Base-by-base conservation (phyloP, 2,329 filamentous ascomycete species). In the Claviceps spartinae region DNA sequence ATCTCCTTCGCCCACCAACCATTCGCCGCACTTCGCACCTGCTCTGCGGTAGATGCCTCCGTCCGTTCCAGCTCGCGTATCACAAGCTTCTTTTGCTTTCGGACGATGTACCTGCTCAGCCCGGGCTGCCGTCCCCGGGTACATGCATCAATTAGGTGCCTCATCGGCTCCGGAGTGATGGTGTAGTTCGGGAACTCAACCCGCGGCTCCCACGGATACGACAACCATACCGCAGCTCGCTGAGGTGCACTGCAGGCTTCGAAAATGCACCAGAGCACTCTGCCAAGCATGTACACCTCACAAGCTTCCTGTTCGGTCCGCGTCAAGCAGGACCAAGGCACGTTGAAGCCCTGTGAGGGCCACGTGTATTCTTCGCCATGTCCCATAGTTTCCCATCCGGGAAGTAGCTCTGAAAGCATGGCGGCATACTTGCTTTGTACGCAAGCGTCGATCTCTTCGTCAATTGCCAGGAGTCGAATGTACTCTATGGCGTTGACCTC, bases 231-330 rank as follows among this genome's bases (percentile, higher is more conserved):
- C 3, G 76, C 73, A 2, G 74, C 72, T 54, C 70, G 70, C 58
- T 82, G 76, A 1, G 78, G 78, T 2, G 77, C 77, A 54, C 75
- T 76, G 59, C 75, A 73, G 20, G 76, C 77, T 60, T 82, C 79
- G 52, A 82, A 82, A 16, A 82, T 72, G 59, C 79, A 82, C 78
- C 78, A 82, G 47, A 82, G 66, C 26, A 80, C 69, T 41, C 78
- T 71, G 5, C 78, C 79, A 16, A 82, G 72, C 78, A 81, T 81
- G 63, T 81, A 82, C 1, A 80, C 78, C 61, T 79, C 75, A 20
- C 78, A 78, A 0, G 73, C 69, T 58, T 82, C 79, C 56, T 77
- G 74, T 56, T 82, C 78, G 3, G 54, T 54, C 1, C 63, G 61
- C 14, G 67, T 72, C n/a, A 82, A 68, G 50, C 72, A 74, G 4